phyloP scores from a whole-genome alignment of 176 grass and related monocot genomes.

The Paspalum notatum region DNA sequence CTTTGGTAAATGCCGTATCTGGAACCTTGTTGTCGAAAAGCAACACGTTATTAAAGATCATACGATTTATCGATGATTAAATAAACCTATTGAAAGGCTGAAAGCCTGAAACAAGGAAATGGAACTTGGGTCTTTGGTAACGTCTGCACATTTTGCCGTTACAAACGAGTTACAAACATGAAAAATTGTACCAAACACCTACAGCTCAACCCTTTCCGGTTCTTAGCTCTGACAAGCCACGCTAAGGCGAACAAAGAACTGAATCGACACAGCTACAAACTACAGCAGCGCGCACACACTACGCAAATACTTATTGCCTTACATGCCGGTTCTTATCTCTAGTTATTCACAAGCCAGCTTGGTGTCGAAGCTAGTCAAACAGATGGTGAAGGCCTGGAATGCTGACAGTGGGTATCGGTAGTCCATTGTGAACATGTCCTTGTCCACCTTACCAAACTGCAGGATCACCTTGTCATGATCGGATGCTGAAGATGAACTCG shows the following conservation, averaged over 20 bases:
- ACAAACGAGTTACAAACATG: constrained; percentile 20
- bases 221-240: constrained; percentile 20
- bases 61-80: not conserved
- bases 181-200: constrained; percentile 14
- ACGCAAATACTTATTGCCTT: constrained; percentile 9
- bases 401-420: constrained; percentile 51
- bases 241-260: not conserved
- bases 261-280: constrained; percentile 28
- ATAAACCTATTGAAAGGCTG: not conserved
- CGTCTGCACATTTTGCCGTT: constrained; percentile 6
- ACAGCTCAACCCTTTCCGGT: constrained; percentile 16
- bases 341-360: constrained; percentile 61
- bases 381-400: constrained; percentile 56
- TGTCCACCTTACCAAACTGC: constrained; percentile 58
- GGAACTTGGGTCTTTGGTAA: not conserved
- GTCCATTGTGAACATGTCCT: constrained; percentile 62
- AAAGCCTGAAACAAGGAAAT: not conserved
- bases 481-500: constrained; percentile 22
- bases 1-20: not conserved
- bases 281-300: not conserved
- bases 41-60: not conserved
- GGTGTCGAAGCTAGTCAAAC: constrained; percentile 57
- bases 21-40: not conserved
- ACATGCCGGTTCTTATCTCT: not conserved
- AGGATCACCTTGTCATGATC: constrained; percentile 47